Conservation (phyloP, 345 rosid genomes). For the Boechera divaricarpa region DNA sequence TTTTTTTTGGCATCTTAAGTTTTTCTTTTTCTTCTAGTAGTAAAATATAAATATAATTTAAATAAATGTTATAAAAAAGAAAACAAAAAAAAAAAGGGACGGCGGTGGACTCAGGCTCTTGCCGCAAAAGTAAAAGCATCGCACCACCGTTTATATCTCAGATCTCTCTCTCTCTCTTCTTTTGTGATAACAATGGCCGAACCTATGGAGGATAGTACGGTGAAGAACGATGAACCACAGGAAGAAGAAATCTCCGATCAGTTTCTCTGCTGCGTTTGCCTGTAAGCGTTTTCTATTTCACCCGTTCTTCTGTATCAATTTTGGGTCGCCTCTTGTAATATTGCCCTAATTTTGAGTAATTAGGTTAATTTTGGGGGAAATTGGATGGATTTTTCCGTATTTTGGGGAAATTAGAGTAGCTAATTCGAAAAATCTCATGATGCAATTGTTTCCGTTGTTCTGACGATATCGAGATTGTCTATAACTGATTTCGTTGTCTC, state of each 20-base stretch:
- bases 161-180: neutral
- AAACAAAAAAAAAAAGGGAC: neutral
- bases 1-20: neutral
- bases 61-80: too few species aligned
- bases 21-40: neutral
- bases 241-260: conserved; percentile 58
- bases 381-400: neutral
- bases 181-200: neutral
- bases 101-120: neutral
- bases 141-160: conserved; percentile 11
- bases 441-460: neutral
- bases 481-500: conserved; percentile 4
- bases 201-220: conserved; percentile 19
- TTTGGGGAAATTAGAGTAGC: neutral
- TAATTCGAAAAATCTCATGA: conserved; percentile 4
- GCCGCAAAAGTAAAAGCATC: conserved; percentile 9
- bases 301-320: neutral
- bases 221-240: conserved; percentile 30
- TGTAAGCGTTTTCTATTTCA: conserved; percentile 48
- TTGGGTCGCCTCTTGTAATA: conserved; percentile 3
- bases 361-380: neutral
- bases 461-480: neutral
- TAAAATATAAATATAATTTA: too few species aligned
- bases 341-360: conserved; percentile 1
- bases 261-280: conserved; percentile 70